Conservation (phyloP, 2,329 filamentous ascomycete species). For the Paracorniculantispora psalliotae region DNA sequence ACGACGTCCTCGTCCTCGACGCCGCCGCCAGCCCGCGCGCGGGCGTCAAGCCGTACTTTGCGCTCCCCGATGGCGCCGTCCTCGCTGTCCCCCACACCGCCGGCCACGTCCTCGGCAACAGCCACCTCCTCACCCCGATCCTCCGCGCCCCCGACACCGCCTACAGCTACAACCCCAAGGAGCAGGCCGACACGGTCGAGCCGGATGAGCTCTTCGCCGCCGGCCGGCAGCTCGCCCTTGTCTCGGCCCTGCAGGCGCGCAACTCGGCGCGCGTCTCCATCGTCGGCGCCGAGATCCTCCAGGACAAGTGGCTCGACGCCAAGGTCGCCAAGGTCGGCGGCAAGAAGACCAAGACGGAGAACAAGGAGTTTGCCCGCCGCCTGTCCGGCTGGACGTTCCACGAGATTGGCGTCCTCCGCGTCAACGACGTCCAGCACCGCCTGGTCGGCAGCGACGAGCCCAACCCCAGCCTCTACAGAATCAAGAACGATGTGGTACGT, state of each 20-base stretch:
- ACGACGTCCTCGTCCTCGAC: slow-evolving; percentile 81
- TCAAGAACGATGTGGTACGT: slow-evolving; percentile 96
- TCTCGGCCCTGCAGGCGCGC: slow-evolving; percentile 84
- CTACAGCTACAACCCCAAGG: slow-evolving; percentile 92
- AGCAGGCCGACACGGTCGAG: slow-evolving; percentile 61
- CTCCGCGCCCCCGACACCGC: slow-evolving; percentile 77
- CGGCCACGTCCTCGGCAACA: slow-evolving; percentile 75
- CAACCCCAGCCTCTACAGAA: slow-evolving; percentile 86
- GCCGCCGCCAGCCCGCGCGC: slow-evolving; percentile 55
- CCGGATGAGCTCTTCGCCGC: slow-evolving; percentile 78
- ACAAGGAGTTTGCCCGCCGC: slow-evolving; percentile 79
- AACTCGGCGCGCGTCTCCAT: slow-evolving; percentile 89
- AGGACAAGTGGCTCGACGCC: slow-evolving; percentile 83
- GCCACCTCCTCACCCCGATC: slow-evolving; percentile 73
- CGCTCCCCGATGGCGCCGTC: slow-evolving; percentile 42
- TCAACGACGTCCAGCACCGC: slow-evolving; percentile 78
- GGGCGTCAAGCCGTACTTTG: slow-evolving; percentile 74
- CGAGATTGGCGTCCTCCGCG: slow-evolving; percentile 83
- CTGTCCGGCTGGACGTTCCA: slow-evolving; percentile 95
- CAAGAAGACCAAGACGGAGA: slow-evolving; percentile 59
- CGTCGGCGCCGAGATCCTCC: slow-evolving; percentile 79
- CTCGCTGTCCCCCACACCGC: slow-evolving; percentile 79
- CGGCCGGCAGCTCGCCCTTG: slow-evolving; percentile 75
- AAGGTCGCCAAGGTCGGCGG: slow-evolving; percentile 60
- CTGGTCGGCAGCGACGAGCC: slow-evolving; percentile 50